Conservation (phyloP, 768 basidiomycete genomes). For the Pulveroboletus sp. region DNA sequence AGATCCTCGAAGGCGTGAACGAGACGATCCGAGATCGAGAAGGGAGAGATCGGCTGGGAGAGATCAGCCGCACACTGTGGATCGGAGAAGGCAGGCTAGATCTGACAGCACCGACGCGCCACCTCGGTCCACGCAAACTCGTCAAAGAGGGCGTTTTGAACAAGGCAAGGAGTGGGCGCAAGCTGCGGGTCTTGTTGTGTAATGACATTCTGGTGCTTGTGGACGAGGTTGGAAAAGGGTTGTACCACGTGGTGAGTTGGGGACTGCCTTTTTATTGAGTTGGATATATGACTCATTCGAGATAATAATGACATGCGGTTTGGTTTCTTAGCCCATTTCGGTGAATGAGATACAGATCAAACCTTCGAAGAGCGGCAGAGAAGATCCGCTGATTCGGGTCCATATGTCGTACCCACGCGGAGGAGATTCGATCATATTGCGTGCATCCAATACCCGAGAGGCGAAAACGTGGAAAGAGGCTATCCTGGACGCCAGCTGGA, state of each 20-base stretch:
- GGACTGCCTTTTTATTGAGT: too few relatives aligned
- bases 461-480: slow-evolving; percentile 50
- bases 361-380: slow-evolving; percentile 47
- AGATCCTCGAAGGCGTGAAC: slow-evolving; percentile 76
- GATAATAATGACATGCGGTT: not conserved
- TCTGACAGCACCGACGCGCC: slow-evolving; percentile 83
- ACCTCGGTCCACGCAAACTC: slow-evolving; percentile 75
- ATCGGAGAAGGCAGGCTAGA: slow-evolving; percentile 86
- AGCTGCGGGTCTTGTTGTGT: slow-evolving; percentile 74
- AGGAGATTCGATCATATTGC: slow-evolving; percentile 62
- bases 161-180: slow-evolving; percentile 83
- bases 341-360: slow-evolving; percentile 61
- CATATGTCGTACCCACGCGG: slow-evolving; percentile 66
- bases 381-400: slow-evolving; percentile 66
- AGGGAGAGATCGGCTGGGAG: slow-evolving; percentile 65
- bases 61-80: slow-evolving; percentile 77
- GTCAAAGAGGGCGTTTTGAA: slow-evolving; percentile 71
- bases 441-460: slow-evolving; percentile 53
- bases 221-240: slow-evolving; percentile 58
- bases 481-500: slow-evolving; percentile 26
- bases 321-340: slow-evolving; percentile 56
- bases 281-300: too few relatives aligned
- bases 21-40: slow-evolving; percentile 85
- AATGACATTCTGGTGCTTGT: slow-evolving; percentile 87
- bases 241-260: slow-evolving; percentile 79